Percentiles rank a stretch among this genome's conserved stretches.
Evolutionary conservation across 306 rosid species (phyloP).

Genomic region (Abrus pulchellus): DNA sequence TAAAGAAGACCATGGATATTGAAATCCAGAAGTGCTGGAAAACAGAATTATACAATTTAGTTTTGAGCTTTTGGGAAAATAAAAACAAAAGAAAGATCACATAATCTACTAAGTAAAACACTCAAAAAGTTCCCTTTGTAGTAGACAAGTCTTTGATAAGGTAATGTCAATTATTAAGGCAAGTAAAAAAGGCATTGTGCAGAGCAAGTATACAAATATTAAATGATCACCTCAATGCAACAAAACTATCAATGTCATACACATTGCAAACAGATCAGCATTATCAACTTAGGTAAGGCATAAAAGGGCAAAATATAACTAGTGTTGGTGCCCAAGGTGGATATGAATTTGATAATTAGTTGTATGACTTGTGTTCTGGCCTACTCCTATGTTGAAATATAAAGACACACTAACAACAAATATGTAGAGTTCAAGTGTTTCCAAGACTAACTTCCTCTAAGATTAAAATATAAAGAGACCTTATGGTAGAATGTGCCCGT

Average conservation of each 20-base stretch:
- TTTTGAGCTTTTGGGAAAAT: constrained; percentile 29
- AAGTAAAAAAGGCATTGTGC: constrained; percentile 15
- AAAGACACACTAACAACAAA: not conserved
- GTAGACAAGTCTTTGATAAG: constrained; percentile 9
- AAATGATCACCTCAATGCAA: not conserved
- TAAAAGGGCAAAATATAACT: not conserved
- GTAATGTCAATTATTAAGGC: constrained; percentile 33
- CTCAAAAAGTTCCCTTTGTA: not conserved
- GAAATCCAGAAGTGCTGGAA: constrained; percentile 99
- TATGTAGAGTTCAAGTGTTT: constrained; percentile 9
- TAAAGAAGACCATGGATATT: constrained; percentile 95
- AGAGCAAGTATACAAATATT: constrained; percentile 4
- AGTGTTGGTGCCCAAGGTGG: not conserved
- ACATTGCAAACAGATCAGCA: not conserved
- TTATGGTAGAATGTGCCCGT: not conserved
- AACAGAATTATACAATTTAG: constrained; percentile 49
- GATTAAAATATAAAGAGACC: constrained; percentile 22
- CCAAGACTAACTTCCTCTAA: not conserved
- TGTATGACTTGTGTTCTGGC: not conserved
- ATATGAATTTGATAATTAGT: not conserved
- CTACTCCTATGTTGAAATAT: not conserved
- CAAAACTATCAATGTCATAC: not conserved
- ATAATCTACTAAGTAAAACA: constrained; percentile 37
- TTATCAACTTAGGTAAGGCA: not conserved
- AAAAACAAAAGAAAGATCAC: constrained; percentile 19